Base-by-base conservation (phyloP, 352 stramenopile genomes). In the Lagenidium sp. region DNA sequence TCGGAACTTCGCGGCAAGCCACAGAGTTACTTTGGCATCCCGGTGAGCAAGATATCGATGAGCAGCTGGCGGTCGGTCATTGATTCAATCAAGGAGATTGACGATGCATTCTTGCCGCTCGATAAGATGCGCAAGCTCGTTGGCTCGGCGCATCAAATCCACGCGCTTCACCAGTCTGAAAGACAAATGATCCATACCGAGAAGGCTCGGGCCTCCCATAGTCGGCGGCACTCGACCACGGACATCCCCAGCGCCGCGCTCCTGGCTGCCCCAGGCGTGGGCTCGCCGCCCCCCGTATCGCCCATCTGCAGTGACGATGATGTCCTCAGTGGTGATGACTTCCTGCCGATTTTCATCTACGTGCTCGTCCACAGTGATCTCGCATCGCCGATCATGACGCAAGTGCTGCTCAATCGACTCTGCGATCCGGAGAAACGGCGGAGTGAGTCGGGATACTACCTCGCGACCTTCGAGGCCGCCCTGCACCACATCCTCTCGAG, bases 291-390 rank as follows among this genome's bases (percentile, higher is more conserved):
- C 18, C 18, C 37, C 37, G 6, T 20, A 6, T 41, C 6, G 50
- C 48, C 23, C n/a, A 20, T 34, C 31, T 47, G 32, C 54, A 57
- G 40, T 25, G 54, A 84, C 23, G 72, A 85, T 19, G 73, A 88
- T 41, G 72, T 87, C 41, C 61, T 93, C 29, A 90, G 76, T 38
- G 80, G 77, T 26, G 80, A 90, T 60, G 78, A 90, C 55, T 89
- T 93, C 47, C 50, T 93, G 55, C 77, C 77, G 35, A 90, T 93
- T 57, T 89, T 93, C 67, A 85, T 93, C 63, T 90, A 90, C 63
- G 77, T 93, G 51, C 84, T 93, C 53, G 77, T 93, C 26, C 77
- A 90, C 55, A 84, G 70, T 49, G 65, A 87, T 18, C 55, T 93
- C 25, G 59, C 69, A 31, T 54, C 77, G 22, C 80, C 80, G 2